Base-by-base conservation (phyloP, 306 rosid genomes). In the Glycine tomentella region DNA sequence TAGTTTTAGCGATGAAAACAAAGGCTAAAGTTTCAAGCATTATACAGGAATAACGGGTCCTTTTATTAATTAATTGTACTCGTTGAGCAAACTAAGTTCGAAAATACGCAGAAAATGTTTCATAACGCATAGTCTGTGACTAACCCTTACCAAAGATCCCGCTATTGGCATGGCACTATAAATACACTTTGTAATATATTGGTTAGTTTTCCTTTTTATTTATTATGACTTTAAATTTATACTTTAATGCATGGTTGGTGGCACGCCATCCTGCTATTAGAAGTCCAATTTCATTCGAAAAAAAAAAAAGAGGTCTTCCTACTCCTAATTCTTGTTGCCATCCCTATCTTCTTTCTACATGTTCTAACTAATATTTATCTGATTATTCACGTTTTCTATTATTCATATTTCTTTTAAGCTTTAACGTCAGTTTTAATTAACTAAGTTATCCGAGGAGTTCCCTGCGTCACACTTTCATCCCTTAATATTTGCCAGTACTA, bases 141-240 rank as follows among this genome's bases (percentile, higher is more conserved):
- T 91, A 84, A 89, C 92, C 82, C 91, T 72, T 72, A 89, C 92
- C 87, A 84, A 87, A 87, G 14, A 83, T 80, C 81, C 80, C 77
- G 80, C 81, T 68, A 74, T 78, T 66, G 67, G 73, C 49, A 52
- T 78, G 84, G 65, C 52, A 55, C 14, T 66, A 40, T 59, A 48
- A 65, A 72, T 72, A 56, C 69, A 46, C 74, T 71, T 84, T 58
- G 8, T 58, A 14, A 51, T 53, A 38, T 40, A n/a, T 52, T 59
- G 31, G 56, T 68, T 75, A 49, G 36, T 69, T 57, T 42, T 17
- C 0, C 14, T 55, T 55, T 48, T 34, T 34, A 2, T 53, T 7
- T 6, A 44, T 44, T 62, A 38, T 53, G 12, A 61, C n/a, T 67
- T 84, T 20, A 20, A 20, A 20, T 20, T 52, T 14, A 67, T 62